Conservation (phyloP, 441 rosid species). For the Jatropha podagrica region DNA sequence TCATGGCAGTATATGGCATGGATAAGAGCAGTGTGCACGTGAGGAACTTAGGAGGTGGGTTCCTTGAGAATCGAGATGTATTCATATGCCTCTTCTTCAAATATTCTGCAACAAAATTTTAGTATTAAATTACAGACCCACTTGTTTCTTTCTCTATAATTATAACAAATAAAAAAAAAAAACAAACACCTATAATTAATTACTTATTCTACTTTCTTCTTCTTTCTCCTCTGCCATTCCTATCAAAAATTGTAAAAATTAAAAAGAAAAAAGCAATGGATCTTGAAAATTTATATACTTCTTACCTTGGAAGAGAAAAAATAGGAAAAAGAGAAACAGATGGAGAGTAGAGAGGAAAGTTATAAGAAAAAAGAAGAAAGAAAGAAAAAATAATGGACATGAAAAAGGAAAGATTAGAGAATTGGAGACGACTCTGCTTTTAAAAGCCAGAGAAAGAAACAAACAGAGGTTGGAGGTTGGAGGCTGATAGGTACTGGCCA, state of each 20-base stretch:
- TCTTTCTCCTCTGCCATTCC: neutral
- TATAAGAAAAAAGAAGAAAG: no score
- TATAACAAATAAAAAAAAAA: neutral
- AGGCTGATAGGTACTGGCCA: neutral
- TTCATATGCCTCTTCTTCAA: constrained; percentile 14
- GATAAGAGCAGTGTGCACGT: constrained; percentile 20
- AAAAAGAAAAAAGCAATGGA: neutral
- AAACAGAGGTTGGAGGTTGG: neutral
- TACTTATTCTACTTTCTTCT: neutral
- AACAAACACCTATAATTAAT: neutral
- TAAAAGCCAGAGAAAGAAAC: neutral
- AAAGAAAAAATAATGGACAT: neutral
- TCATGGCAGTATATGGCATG: neutral
- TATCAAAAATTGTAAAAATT: neutral
- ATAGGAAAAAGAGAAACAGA: neutral
- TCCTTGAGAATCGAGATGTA: neutral
- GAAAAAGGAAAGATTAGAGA: neutral
- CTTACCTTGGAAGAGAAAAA: neutral
- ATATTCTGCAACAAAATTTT: constrained; percentile 20
- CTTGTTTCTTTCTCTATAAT: neutral
- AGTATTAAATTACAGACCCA: constrained; percentile 10
- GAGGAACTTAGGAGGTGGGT: constrained; percentile 20
- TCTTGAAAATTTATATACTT: no score
- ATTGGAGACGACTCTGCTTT: neutral
- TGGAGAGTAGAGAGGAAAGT: neutral